phyloP scores from a whole-genome alignment of 2,329 filamentous ascomycete genomes.

The Leptographium wingfieldii region DNA sequence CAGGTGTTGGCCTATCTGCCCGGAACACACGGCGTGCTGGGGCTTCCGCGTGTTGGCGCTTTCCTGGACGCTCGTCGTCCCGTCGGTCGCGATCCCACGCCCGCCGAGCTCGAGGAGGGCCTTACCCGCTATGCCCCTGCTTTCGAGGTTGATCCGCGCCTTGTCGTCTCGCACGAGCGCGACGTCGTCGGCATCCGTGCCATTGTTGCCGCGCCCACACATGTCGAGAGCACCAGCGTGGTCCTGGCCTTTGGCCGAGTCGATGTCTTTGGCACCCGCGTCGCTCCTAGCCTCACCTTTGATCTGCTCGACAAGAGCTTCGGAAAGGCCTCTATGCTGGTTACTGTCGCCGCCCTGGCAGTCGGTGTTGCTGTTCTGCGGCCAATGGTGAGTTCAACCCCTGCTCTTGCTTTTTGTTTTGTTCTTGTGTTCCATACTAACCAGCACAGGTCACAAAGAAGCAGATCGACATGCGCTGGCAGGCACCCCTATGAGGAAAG shows the following conservation, averaged over 20 bases:
- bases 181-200: slow-evolving; percentile 44
- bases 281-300: slow-evolving; percentile 80
- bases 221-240: slow-evolving; percentile 84
- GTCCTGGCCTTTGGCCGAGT: slow-evolving; percentile 70
- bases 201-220: slow-evolving; percentile 62
- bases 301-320: slow-evolving; percentile 90
- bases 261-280: slow-evolving; percentile 77
- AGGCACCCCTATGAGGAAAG: slow-evolving; percentile 19
- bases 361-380: slow-evolving; percentile 65
- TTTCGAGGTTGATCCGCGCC: slow-evolving; percentile 73
- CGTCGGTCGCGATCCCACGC: slow-evolving; percentile 68
- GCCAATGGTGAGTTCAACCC: slow-evolving; percentile 58
- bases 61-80: slow-evolving; percentile 79
- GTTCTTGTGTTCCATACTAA: slow-evolving; percentile 17
- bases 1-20: slow-evolving; percentile 71
- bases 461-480: slow-evolving; percentile 56
- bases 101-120: slow-evolving; percentile 72
- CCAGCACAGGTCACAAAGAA: slow-evolving; percentile 42
- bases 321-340: slow-evolving; percentile 74
- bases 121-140: slow-evolving; percentile 62
- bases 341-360: slow-evolving; percentile 69
- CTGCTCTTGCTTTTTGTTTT: slow-evolving; percentile 11
- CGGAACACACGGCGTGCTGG: slow-evolving; percentile 59
- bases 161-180: slow-evolving; percentile 45
- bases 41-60: slow-evolving; percentile 52